These are phyloP conservation scores for Didymella pinodella DNA, from an alignment of 2,329 filamentous ascomycete genomes.

Conservation along the genomic window DNA sequence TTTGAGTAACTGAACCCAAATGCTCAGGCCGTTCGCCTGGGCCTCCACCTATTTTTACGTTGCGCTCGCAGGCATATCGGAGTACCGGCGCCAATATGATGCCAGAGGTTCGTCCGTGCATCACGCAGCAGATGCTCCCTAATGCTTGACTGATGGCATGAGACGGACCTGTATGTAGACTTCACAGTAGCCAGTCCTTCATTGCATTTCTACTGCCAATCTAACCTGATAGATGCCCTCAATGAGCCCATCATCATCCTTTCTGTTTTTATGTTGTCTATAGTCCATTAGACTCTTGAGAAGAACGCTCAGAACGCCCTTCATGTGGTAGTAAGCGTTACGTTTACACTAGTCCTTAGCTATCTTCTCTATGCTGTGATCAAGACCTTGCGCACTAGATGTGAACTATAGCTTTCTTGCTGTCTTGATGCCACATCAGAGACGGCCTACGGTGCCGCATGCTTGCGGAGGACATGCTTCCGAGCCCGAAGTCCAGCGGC, in stretches of 20 bases:
- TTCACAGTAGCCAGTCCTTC: constrained; percentile 30
- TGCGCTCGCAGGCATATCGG: constrained; percentile 25
- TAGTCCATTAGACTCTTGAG: constrained; percentile 30
- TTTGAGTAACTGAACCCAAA: constrained; percentile 32
- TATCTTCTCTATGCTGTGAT: constrained; percentile 43
- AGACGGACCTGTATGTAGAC: constrained; percentile 31
- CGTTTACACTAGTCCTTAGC: constrained; percentile 24
- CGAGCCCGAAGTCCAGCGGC: background rate
- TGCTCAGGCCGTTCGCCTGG: constrained; percentile 26
- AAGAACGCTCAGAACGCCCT: constrained; percentile 34
- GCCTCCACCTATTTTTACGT: constrained; percentile 19
- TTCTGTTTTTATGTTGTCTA: constrained; percentile 27
- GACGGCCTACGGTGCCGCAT: constrained; percentile 31
- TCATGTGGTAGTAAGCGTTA: constrained; percentile 29
- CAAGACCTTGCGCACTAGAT: constrained; percentile 39
- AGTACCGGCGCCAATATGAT: constrained; percentile 34
- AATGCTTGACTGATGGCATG: constrained; percentile 37
- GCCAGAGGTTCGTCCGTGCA: constrained; percentile 36
- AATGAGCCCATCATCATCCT: constrained; percentile 21
- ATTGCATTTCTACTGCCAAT: constrained; percentile 33
- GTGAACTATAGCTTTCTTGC: constrained; percentile 38
- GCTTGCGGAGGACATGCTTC: constrained; percentile 32
- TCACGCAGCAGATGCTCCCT: constrained; percentile 30
- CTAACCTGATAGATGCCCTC: constrained; percentile 31
- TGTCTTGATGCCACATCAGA: constrained; percentile 34